Evolutionary conservation across 257 asterid species (phyloP).

Genomic region (Penstemon eatonii): DNA sequence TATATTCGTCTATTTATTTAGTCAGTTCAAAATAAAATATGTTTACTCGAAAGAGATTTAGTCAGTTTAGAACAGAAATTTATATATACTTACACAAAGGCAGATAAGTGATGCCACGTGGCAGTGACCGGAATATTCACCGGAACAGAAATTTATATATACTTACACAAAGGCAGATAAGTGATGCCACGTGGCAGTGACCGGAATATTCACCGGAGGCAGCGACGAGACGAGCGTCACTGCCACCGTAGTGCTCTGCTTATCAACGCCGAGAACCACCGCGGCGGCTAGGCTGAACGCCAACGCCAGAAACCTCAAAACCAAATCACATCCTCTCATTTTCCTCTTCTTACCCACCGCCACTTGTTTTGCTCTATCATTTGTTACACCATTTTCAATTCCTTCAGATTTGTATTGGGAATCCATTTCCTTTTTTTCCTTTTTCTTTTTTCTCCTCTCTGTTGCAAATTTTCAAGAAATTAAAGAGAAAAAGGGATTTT

Average conservation of each 20-base stretch:
- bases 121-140: slow-evolving; percentile 52
- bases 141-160: slow-evolving; percentile 20
- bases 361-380: slow-evolving; percentile 22
- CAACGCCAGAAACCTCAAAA: slow-evolving; percentile 55
- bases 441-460: background rate
- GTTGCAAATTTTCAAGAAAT: background rate
- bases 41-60: too few relatives aligned
- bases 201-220: slow-evolving; percentile 55
- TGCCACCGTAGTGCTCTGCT: slow-evolving; percentile 41
- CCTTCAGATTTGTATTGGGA: slow-evolving; percentile 30
- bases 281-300: slow-evolving; percentile 53
- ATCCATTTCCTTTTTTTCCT: slow-evolving; percentile 37
- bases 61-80: too few relatives aligned
- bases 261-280: slow-evolving; percentile 52
- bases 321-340: slow-evolving; percentile 42
- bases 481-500: too few relatives aligned
- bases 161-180: slow-evolving; percentile 69
- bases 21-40: too few relatives aligned
- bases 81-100: slow-evolving; percentile 50
- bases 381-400: slow-evolving; percentile 24
- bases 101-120: slow-evolving; percentile 61
- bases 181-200: slow-evolving; percentile 59
- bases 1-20: too few relatives aligned
- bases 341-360: slow-evolving; percentile 44
- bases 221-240: slow-evolving; percentile 43